A percentile compares a stretch with the other conserved stretches of the same genome.
Evolutionary conservation across 139 green algal genomes (phyloP).

Genomic region (Mychonastes homosphaera): DNA sequence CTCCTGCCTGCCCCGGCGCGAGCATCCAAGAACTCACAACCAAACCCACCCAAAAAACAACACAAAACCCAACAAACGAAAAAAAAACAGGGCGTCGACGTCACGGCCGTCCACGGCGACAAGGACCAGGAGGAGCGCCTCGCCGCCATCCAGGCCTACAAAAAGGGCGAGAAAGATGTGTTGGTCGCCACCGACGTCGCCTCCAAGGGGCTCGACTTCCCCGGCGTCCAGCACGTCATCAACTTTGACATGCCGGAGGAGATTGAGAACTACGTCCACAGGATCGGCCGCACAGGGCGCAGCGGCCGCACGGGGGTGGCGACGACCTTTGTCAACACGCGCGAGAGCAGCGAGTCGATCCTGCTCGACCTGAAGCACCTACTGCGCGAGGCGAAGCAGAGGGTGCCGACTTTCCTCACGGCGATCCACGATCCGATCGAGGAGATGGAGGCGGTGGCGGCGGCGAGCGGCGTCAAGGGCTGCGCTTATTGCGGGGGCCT

Average conservation of each 20-base stretch:
- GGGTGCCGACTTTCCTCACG: slow-evolving; percentile 82
- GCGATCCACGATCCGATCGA: slow-evolving; percentile 80
- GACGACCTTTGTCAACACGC: slow-evolving; percentile 97
- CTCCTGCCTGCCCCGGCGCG: too few relatives aligned
- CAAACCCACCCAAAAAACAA: too few relatives aligned
- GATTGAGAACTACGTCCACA: slow-evolving; percentile 99
- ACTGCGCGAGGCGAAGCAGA: slow-evolving; percentile 87
- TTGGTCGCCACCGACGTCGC: slow-evolving; percentile 96
- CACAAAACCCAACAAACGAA: too few relatives aligned
- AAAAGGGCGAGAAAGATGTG: slow-evolving; percentile 81
- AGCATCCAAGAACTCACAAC: too few relatives aligned
- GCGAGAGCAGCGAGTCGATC: slow-evolving; percentile 75
- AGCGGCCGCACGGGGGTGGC: slow-evolving; percentile 94
- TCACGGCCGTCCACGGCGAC: slow-evolving; percentile 88
- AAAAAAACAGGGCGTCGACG: slow-evolving; percentile 93
- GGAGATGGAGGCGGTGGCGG: slow-evolving; percentile 64
- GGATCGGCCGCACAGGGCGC: slow-evolving; percentile 63
- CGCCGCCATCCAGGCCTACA: slow-evolving; percentile 83
- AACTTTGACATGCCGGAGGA: slow-evolving; percentile 99
- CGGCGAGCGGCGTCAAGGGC: slow-evolving; percentile 62
- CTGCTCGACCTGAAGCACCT: slow-evolving; percentile 98
- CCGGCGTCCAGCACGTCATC: slow-evolving; percentile 80
- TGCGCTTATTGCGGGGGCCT: slow-evolving; percentile 95
- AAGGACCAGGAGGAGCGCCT: slow-evolving; percentile 93
- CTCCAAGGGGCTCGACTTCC: slow-evolving; percentile 81